A percentile compares a stretch with the other conserved stretches of the same genome.
Evolutionary conservation across 495 filamentous ascomycete species (phyloP).

Genomic region (Podospora conica): DNA sequence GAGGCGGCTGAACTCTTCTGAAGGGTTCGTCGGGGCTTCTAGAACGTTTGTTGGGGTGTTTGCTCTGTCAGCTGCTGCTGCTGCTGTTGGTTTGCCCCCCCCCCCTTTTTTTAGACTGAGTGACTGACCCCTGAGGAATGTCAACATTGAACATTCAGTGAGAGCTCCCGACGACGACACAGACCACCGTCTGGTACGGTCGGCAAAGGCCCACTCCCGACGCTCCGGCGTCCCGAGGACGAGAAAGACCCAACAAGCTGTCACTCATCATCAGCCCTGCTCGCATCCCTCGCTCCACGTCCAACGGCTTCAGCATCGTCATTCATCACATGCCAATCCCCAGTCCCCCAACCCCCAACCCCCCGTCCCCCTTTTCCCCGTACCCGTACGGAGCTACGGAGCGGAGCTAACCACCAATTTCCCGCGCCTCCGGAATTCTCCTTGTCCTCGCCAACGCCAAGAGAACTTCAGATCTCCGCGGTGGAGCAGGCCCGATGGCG

Average conservation of each 20-base stretch:
- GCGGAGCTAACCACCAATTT: neutral
- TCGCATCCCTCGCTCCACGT: neutral
- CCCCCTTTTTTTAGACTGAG: neutral
- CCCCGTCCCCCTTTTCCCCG: neutral
- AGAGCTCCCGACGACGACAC: no score
- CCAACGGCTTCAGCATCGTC: neutral
- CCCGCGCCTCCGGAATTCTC: neutral
- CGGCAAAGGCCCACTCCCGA: neutral
- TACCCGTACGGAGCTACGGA: neutral
- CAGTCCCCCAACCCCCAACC: neutral
- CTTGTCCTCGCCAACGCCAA: neutral
- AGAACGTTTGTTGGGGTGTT: neutral
- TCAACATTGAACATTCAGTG: neutral
- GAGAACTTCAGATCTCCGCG: neutral
- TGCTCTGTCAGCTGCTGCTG: neutral
- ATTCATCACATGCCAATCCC: neutral
- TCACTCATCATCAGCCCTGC: neutral
- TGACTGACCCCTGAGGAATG: neutral
- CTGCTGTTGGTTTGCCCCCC: neutral
- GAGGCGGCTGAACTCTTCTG: no score
- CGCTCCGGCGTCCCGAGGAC: neutral
- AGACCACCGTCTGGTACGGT: no score
- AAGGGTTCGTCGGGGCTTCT: no score
- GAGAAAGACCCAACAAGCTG: neutral
- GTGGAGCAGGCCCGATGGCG: neutral